These are phyloP conservation scores for Sphagnum tenellum DNA, from an alignment of 225 moss, liverwort and hornwort genomes.

Conservation along the genomic window DNA sequence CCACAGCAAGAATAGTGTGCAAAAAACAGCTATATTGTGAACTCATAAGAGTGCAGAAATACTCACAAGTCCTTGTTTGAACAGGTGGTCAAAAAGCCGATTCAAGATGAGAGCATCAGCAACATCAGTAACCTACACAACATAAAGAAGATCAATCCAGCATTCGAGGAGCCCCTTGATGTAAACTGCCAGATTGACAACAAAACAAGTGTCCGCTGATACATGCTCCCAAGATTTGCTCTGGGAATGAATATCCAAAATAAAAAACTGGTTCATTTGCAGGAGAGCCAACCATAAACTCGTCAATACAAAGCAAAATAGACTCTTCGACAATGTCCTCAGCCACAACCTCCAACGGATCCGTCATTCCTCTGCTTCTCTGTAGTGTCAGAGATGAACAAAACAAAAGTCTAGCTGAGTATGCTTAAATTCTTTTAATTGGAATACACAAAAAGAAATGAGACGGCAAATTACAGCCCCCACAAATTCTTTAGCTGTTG, in stretches of 20 bases:
- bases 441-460: too few species aligned
- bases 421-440: too few species aligned
- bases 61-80: conserved; percentile 66
- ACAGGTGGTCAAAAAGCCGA: conserved; percentile 84
- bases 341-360: conserved; percentile 72
- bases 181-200: too few species aligned
- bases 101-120: conserved; percentile 86
- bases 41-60: background rate
- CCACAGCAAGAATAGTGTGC: too few species aligned
- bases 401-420: too few species aligned
- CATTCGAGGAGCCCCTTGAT: too few species aligned
- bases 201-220: too few species aligned
- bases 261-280: background rate
- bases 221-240: too few species aligned
- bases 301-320: conserved; percentile 66
- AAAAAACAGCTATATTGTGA: too few species aligned
- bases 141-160: background rate
- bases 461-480: too few species aligned
- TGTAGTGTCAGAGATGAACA: conserved; percentile 8
- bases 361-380: conserved; percentile 65
- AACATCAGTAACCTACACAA: conserved; percentile 75
- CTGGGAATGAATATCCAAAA: too few species aligned
- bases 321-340: conserved; percentile 56
- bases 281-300: conserved; percentile 66
- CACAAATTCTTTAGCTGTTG: too few species aligned